phyloP scores from a whole-genome alignment of 2,329 filamentous ascomycete species.

The Cordyceps pruinosa region DNA sequence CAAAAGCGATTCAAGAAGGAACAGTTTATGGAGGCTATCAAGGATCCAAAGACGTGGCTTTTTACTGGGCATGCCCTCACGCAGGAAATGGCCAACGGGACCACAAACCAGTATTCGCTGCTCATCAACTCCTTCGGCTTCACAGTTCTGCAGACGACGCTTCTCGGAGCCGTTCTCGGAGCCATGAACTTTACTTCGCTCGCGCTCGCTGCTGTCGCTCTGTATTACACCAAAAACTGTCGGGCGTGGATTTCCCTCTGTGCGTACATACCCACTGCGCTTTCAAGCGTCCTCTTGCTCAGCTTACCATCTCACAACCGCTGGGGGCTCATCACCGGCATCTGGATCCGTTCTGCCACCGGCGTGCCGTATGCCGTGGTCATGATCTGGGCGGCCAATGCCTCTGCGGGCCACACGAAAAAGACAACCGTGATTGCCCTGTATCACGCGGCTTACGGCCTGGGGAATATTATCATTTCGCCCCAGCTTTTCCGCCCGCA shows the following conservation, averaged over 20 bases:
- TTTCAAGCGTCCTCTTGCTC: conserved; percentile 14
- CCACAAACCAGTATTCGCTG: conserved; percentile 34
- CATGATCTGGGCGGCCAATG: conserved; percentile 17
- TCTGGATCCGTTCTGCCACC: conserved; percentile 13
- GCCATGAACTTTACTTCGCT: conserved; percentile 12
- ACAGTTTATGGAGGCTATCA: conserved; percentile 24
- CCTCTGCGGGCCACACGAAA: conserved; percentile 32
- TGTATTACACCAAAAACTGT: conserved; percentile 9
- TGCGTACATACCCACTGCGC: conserved; percentile 13
- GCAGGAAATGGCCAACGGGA: conserved; percentile 32
- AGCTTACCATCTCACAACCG: conserved; percentile 14
- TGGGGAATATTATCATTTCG: conserved; percentile 31
- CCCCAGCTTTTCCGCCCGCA: conserved; percentile 25
- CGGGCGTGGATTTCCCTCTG: conserved; percentile 15
- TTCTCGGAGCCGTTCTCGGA: conserved; percentile 15
- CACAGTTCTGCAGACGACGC: conserved; percentile 28
- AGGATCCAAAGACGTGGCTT: conserved; percentile 25
- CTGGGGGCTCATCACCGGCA: conserved; percentile 15
- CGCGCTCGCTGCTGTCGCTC: conserved; percentile 2
- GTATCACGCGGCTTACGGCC: conserved; percentile 29
- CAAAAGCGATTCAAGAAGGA: conserved; percentile 28
- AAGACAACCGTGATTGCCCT: conserved; percentile 34
- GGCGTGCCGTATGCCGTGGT: conserved; percentile 18
- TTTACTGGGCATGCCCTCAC: conserved; percentile 24
- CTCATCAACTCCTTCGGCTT: conserved; percentile 40